Evolutionary conservation across 495 filamentous ascomycete genomes (phyloP), one percentile per base, ranked within the genome.

Genomic region (Pyrenopolyporus hunteri): DNA sequence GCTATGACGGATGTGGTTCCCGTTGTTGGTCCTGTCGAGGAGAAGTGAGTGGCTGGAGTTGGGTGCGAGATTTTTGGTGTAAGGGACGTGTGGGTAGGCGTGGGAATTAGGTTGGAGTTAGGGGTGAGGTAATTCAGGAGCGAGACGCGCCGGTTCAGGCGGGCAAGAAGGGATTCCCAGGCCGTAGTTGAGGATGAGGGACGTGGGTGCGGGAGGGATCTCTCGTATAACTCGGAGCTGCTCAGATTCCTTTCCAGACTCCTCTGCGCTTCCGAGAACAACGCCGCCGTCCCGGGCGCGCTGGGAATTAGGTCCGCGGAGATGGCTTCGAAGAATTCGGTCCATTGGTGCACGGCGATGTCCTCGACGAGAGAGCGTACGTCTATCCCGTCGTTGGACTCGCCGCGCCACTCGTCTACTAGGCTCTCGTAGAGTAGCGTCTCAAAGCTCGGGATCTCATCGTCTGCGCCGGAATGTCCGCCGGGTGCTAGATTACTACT

Each of bases 181-280:
- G 63, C 45, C 13, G 58, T 3, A 3, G 40, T 45, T 7, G 29
- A 17, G 7, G 55, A 6, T 4, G 36, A 50, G 7, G 45, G 8
- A 4, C 7, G 3, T 16, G 13, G 6, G 8, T 23, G 2, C 6
- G 5, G 8, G 32, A 16, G n/a, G 4, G 8, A 39, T 25, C 14
- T 40, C 14, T 48, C 13, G 22, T 29, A 8, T 10, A 50, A 10
- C 32, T 57, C 37, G 19, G 59, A 29, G 31, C 48, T 43, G 42
- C 53, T 60, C n/a, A 64, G 52, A 29, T 76, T 78, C 23, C 66
- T 57, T 46, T 78, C 75, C 2, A 78, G 61, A 13, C 63, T 64
- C n/a, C 56, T 59, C 6, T 73, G 54, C 4, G 66, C 56, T 25
- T 71, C 63, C 67, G 59, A 63, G 47, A 69, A 73, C 13, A 72